A percentile compares a stretch with the other conserved stretches of the same genome.
Evolutionary conservation across 805 yeast genomes (phyloP).

Genomic region (Hanseniaspora guilliermondii): DNA sequence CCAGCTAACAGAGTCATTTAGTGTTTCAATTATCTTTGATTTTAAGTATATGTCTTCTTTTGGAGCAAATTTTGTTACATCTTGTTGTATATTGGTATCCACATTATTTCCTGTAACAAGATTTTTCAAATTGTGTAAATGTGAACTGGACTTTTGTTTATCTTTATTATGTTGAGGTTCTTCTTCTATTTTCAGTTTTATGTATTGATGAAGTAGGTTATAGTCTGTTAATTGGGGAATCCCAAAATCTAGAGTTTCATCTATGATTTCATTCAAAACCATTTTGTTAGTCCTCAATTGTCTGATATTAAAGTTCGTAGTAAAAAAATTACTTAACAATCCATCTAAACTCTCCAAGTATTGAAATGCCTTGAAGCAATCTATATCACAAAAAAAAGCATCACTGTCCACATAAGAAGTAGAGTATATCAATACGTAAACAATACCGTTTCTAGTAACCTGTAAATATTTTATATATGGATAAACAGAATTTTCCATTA

Average conservation of each 20-base stretch:
- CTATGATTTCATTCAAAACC: constrained; percentile 67
- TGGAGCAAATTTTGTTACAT: constrained; percentile 11
- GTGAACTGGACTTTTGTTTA: not conserved
- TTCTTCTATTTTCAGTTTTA: constrained; percentile 40
- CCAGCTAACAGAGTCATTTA: constrained; percentile 77
- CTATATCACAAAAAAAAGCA: not conserved
- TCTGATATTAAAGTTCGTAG: constrained; percentile 39
- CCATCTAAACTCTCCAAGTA: constrained; percentile 23
- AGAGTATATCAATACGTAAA: not conserved
- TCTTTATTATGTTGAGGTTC: constrained; percentile 14
- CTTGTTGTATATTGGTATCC: not conserved
- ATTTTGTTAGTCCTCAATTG: constrained; percentile 40
- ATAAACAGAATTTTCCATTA: not conserved
- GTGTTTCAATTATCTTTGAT: constrained; percentile 61
- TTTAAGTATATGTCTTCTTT: constrained; percentile 37
- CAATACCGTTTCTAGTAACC: not conserved
- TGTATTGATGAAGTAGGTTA: constrained; percentile 64
- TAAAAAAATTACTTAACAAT: constrained; percentile 22
- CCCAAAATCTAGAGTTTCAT: constrained; percentile 84
- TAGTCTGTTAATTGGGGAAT: constrained; percentile 74
- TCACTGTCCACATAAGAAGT: not conserved
- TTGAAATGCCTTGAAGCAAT: constrained; percentile 10
- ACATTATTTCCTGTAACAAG: not conserved
- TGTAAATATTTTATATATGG: constrained; percentile 11
- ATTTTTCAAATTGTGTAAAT: not conserved